Percentiles rank a stretch among this genome's conserved stretches.
phyloP scores from a whole-genome alignment of 2,329 filamentous ascomycete genomes.

The Tolypocladium inflatum region DNA sequence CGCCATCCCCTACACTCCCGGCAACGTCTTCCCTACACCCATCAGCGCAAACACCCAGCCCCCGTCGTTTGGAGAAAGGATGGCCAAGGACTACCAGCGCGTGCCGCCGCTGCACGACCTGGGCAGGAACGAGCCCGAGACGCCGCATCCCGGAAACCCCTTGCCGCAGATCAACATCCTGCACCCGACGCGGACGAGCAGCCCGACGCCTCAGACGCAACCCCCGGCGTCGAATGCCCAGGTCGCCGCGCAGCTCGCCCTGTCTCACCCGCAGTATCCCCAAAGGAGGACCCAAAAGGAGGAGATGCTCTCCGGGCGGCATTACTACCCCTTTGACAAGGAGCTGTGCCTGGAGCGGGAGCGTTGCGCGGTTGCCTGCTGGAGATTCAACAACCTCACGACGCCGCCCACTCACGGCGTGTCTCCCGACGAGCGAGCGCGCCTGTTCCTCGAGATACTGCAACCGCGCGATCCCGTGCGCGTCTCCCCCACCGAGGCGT shows the following conservation, averaged over 20 bases:
- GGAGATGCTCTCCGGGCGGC: conserved; percentile 74
- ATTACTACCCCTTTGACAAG: conserved; percentile 71
- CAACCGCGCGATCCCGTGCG: conserved; percentile 49
- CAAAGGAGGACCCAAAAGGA: conserved; percentile 63
- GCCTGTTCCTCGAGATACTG: conserved; percentile 64
- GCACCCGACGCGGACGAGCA: conserved; percentile 39
- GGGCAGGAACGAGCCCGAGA: conserved; percentile 45
- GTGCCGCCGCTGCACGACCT: conserved; percentile 52
- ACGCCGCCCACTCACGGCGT: conserved; percentile 66
- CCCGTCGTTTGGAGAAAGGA: conserved; percentile 35
- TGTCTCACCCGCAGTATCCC: conserved; percentile 45
- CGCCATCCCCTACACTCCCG: conserved; percentile 42
- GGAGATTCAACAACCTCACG: conserved; percentile 72
- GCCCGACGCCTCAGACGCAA: conserved; percentile 30
- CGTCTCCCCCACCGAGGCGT: conserved; percentile 44
- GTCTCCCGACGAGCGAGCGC: conserved; percentile 55
- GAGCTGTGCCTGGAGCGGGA: conserved; percentile 78
- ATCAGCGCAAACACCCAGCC: conserved; percentile 45
- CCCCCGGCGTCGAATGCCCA: conserved; percentile 35
- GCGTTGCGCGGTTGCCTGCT: conserved; percentile 70
- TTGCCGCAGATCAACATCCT: conserved; percentile 50
- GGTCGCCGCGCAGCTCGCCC: conserved; percentile 48
- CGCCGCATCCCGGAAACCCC: conserved; percentile 37
- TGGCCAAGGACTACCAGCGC: conserved; percentile 50
- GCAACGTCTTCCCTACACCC: conserved; percentile 51